phyloP scores from a whole-genome alignment of 768 basidiomycete species.

The Mycena galericulata region DNA sequence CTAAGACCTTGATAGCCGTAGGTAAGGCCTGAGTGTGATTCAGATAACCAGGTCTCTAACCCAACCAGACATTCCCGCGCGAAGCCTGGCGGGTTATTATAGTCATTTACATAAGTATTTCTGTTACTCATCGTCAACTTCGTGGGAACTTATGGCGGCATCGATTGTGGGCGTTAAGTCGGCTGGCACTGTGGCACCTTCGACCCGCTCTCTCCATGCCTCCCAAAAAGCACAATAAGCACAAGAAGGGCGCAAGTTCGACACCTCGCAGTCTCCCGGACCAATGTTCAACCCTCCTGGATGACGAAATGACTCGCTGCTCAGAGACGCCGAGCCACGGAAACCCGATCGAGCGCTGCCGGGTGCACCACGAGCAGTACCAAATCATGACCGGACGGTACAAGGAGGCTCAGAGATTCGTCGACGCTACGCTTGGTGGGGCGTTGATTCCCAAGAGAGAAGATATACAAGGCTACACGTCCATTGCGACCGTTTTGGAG shows the following conservation, averaged over 20 bases:
- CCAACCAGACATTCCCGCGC: slow-evolving; percentile 10
- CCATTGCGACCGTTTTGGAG: slow-evolving; percentile 31
- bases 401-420: slow-evolving; percentile 42
- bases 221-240: background rate
- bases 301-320: slow-evolving; percentile 44
- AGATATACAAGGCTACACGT: slow-evolving; percentile 28
- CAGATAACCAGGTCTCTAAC: background rate
- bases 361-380: slow-evolving; percentile 42
- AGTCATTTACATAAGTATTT: too few species aligned
- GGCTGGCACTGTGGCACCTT: too few species aligned
- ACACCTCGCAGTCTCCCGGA: background rate
- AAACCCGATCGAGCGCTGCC: slow-evolving; percentile 35
- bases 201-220: background rate
- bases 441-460: slow-evolving; percentile 34
- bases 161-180: too few species aligned
- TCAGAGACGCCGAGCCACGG: slow-evolving; percentile 35
- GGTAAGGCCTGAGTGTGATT: too few species aligned
- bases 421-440: slow-evolving; percentile 34
- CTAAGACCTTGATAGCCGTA: background rate
- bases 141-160: too few species aligned
- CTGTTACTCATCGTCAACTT: too few species aligned
- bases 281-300: slow-evolving; percentile 22
- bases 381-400: slow-evolving; percentile 39
- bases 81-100: too few species aligned
- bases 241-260: background rate